Base-by-base conservation (phyloP, 306 rosid genomes). In the Senna tora region DNA sequence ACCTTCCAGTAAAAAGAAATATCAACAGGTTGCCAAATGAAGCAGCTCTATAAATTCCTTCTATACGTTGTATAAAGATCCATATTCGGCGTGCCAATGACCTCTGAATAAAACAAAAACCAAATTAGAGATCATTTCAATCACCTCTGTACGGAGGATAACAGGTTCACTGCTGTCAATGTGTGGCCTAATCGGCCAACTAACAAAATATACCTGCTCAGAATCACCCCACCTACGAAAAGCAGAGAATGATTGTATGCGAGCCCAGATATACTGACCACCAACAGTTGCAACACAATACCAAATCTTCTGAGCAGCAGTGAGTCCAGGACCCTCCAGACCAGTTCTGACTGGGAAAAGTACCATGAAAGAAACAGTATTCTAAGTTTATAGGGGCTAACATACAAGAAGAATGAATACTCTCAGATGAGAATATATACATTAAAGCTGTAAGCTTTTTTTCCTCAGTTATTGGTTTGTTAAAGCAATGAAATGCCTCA, bases 151-250 rank as follows among this genome's bases (percentile, higher is more conserved):
- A 39, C 32, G 17, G 33, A 68, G 45, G 14, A 41, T 60, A 42
- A 39, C 57, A 65, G 39, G 57, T 34, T 20, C 60, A 51, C 9
- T 10, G 54, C 19, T 57, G 60, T 16, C 28, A 15, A 12, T 54
- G 54, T 64, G 32, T 50, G 64, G 52, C 17, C 79, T 11, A 43
- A 65, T 55, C 22, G 58, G 50, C 46, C 65, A 36, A 36, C 19
- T 46, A 54, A 65, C n/a, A n/a, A 56, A 46, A 69, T 66, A 6
- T 86, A 95, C 99, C 99, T 91, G 99, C 81, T 89, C 97, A 74
- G 99, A 89, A 80, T 95, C 96, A 33, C 97, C 97, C 97, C 99
- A 95, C 82, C 96, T 82, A 47, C 99, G 99, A 75, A 95, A 95
- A 62, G 99, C 99, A 81, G 99, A 95, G 79, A 95, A 95, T 6